Evolutionary conservation across 1,139 yeast genomes (phyloP), one percentile per base, ranked within the genome.

Genomic region (Pichia sp.): DNA sequence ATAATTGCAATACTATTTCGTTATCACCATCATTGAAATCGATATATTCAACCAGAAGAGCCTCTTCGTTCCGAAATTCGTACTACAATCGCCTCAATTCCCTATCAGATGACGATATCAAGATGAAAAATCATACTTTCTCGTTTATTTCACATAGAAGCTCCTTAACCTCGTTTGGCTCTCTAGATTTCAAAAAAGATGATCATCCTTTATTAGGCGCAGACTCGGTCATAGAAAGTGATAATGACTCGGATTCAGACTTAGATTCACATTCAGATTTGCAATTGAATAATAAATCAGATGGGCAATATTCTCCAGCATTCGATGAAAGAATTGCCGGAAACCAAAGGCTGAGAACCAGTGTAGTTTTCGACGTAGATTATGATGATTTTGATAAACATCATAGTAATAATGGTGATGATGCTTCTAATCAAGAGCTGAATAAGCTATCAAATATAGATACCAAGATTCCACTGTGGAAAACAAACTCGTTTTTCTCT

Each of bases 11-110:
- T 32, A 36, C 34, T 7, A 5, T 29, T 3, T 27, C 41, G n/a
- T 11, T 39, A 9, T 43, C 49, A 4, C 49, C 50, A 6, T 48
- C 50, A 11, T 34, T 45, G 4, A 43, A 37, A 29, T 40, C 47
- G 5, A 43, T 43, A 3, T 45, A 45, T 39, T 32, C 38, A 31
- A 33, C 36, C 9, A 42, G 37, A 45, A 39, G 39, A 16, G 43
- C 40, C 7, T n/a, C 41, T 4, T 43, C 48, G 3, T 41, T 46
- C 9, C 33, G 34, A 31, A 37, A 44, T 10, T 29, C 27, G 10
- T 16, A 16, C 23, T 36, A 32, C 2, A 35, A 33, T 4, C 6
- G 8, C 4, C 29, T 26, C 29, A 10, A 3, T 16, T 40, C 40
- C 4, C 2, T 4, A 11, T 41, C 27, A 3, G 6, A 11, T n/a